Evolutionary conservation across 805 yeast genomes (phyloP), one percentile per base, ranked within the genome.

Genomic region (Saturnispora halmiae): DNA sequence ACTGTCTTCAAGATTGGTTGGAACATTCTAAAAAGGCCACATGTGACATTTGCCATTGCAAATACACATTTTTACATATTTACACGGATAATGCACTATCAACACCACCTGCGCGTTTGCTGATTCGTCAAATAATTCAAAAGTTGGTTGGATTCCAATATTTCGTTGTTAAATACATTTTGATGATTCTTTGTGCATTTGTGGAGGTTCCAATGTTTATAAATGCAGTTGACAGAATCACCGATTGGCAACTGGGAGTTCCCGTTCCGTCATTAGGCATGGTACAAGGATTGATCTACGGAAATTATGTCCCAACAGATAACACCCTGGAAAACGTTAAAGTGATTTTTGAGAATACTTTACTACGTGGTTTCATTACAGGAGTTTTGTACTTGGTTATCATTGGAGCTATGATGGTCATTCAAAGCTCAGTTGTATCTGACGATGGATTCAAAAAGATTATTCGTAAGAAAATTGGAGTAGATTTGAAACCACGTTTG

Each of bases 1-100:
- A 82, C 42, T 92, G 99, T 59, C 62, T 90, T 34, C 64, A 77
- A 52, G 92, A 85, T 53, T 90, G 98, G 98, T 71, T 92, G 31
- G 67, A 70, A 38, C 87, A 77, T 55, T 67, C 83, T 15, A 67
- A 72, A 38, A 75, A 78, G 44, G 70, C 70, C 26, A 68, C 73
- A 29, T 92, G 97, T 69, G 97, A 90, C 58, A 82, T 92, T 31
- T 92, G 97, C 59, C 81, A 86, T 52, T 67, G 82, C 27, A 73
- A 77, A 22, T 87, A 82, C 59, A 69, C 67, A 42, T 83, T 46
- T 47, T 61, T 40, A 53, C 55, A 64, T 18, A 60, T 70, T 0
- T 72, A 67, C 43, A 58, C 64, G 26, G 55, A 58, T 4, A 46
- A 53, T 29, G 58, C 71, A 19, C 88, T 87, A 2, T 54, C 58